Conservation (phyloP, 345 rosid genomes). For the Kernera saxatilis region DNA sequence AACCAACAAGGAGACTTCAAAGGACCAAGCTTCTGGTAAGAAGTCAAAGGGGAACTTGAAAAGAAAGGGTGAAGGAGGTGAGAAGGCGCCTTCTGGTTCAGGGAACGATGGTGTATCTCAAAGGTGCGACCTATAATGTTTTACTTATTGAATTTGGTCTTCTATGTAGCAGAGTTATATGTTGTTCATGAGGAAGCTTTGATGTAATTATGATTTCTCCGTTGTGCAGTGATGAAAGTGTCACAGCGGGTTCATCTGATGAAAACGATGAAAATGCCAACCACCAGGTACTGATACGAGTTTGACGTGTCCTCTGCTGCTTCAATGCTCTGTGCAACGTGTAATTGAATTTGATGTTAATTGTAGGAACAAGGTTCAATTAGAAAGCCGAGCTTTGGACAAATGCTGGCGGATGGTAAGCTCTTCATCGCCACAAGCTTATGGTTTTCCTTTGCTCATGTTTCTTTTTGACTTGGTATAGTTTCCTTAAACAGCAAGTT, state of each 20-base stretch:
- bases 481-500: slow-evolving; percentile 49
- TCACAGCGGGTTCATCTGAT: slow-evolving; percentile 90
- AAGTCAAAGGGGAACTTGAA: slow-evolving; percentile 57
- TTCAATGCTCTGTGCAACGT: neutral
- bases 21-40: slow-evolving; percentile 57
- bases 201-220: slow-evolving; percentile 18
- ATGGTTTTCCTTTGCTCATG: neutral
- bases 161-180: neutral
- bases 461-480: slow-evolving; percentile 11
- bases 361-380: slow-evolving; percentile 47
- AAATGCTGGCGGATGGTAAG: slow-evolving; percentile 86
- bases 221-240: slow-evolving; percentile 70
- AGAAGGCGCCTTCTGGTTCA: slow-evolving; percentile 68
- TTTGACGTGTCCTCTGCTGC: neutral
- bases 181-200: neutral
- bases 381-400: slow-evolving; percentile 66
- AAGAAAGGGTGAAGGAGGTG: slow-evolving; percentile 57
- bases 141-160: neutral
- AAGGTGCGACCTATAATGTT: slow-evolving; percentile 39
- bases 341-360: neutral
- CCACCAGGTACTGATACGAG: slow-evolving; percentile 47
- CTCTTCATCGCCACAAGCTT: neutral
- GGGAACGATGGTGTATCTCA: slow-evolving; percentile 85
- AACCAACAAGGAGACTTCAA: slow-evolving; percentile 41
- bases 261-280: slow-evolving; percentile 65